Conservation (phyloP, 1,284 basidiomycete genomes). For the Agroathelia rolfsii region DNA sequence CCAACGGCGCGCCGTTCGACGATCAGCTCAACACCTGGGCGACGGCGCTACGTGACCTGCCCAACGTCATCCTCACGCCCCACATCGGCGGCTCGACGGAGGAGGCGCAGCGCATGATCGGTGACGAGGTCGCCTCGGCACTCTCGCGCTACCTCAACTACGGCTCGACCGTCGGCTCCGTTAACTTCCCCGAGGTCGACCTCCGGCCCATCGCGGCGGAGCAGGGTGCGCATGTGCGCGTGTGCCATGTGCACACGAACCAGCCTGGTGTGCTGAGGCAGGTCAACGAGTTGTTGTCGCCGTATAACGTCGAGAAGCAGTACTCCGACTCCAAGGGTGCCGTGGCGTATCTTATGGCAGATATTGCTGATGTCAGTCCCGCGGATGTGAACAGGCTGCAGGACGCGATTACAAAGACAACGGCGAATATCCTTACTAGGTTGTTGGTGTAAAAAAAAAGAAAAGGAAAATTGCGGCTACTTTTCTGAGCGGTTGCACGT, state of each 20-base stretch:
- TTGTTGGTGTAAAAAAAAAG: conserved; percentile 49
- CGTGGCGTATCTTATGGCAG: conserved; percentile 91
- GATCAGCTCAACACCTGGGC: conserved; percentile 81
- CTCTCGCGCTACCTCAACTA: conserved; percentile 88
- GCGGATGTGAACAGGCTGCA: conserved; percentile 77
- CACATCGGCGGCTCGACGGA: conserved; percentile 99
- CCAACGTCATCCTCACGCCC: conserved; percentile 92
- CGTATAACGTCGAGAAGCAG: conserved; percentile 99
- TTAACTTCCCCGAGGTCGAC: conserved; percentile 99
- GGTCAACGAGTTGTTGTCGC: conserved; percentile 88
- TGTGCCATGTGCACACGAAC: conserved; percentile 96
- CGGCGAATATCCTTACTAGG: conserved; percentile 82
- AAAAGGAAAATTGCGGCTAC: conserved; percentile 21
- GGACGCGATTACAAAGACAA: conserved; percentile 75
- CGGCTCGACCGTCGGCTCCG: conserved; percentile 84
- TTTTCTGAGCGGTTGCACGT: conserved; percentile 3
- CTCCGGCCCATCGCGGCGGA: conserved; percentile 87
- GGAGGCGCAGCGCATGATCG: conserved; percentile 97
- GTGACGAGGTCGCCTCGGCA: conserved; percentile 86
- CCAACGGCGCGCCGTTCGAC: conserved; percentile 84
- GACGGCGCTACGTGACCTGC: conserved; percentile 58
- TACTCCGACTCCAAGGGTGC: conserved; percentile 95
- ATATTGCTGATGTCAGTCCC: conserved; percentile 86
- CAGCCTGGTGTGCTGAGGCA: conserved; percentile 94
- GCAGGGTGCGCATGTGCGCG: conserved; percentile 71